Conservation (phyloP, 176 grass and related monocot species). For the Alopecurus myosuroides region DNA sequence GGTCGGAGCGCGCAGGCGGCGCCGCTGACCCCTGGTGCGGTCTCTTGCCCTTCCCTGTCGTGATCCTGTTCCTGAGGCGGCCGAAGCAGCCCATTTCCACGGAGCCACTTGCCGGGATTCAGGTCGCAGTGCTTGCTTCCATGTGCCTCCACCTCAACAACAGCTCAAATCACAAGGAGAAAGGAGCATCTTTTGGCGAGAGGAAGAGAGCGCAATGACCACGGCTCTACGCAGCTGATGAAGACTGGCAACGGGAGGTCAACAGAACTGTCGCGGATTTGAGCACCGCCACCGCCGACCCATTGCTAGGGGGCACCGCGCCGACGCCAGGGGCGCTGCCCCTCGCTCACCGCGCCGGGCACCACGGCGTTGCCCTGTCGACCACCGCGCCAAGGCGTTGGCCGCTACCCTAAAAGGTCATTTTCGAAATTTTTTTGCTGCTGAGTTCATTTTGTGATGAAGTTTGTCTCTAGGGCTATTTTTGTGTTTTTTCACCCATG, state of each 20-base stretch:
- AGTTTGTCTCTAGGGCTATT: no score
- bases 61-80: slow-evolving; percentile 11
- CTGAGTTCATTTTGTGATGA: no score
- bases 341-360: no score
- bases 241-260: background rate
- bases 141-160: background rate
- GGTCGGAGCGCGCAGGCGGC: background rate
- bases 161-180: background rate
- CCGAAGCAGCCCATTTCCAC: slow-evolving; percentile 36
- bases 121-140: background rate
- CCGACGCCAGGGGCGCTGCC: no score
- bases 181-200: background rate
- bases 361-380: no score
- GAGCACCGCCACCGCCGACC: no score
- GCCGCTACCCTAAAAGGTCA: no score
- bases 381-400: no score
- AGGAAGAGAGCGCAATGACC: background rate
- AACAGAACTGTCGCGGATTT: background rate
- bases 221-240: background rate
- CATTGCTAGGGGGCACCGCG: no score
- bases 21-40: background rate
- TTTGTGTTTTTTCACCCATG: no score
- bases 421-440: no score
- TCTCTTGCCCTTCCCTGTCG: background rate
- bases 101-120: background rate